Percentiles rank a stretch among this genome's conserved stretches.
Evolutionary conservation across 73 alveolate genomes (phyloP).

Genomic region (Effrenium voratum): DNA sequence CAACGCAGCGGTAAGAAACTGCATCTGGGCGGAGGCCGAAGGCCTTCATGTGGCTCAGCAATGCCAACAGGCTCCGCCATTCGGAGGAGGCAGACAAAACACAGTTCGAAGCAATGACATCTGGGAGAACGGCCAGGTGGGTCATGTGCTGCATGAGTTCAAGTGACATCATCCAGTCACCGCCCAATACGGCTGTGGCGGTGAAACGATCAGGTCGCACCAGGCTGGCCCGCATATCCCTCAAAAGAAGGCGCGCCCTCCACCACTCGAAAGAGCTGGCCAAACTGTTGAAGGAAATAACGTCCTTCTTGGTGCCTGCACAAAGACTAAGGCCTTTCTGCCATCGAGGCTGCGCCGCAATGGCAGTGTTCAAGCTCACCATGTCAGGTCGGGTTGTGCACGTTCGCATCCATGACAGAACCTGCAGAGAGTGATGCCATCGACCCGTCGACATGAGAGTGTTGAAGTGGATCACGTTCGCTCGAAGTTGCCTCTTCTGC

Average conservation of each 20-base stretch:
- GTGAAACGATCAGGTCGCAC: constrained; percentile 3
- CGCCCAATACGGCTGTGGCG: background rate
- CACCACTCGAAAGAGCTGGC: background rate
- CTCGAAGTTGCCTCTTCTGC: background rate
- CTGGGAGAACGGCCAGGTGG: background rate
- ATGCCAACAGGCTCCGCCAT: too few species aligned
- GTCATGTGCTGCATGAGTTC: background rate
- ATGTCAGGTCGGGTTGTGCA: constrained; percentile 4
- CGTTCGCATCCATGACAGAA: background rate
- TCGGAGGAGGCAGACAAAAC: background rate
- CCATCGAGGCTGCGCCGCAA: constrained; percentile 30
- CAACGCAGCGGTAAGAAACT: too few species aligned
- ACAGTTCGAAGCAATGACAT: constrained; percentile 15
- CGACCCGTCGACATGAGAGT: constrained; percentile 10
- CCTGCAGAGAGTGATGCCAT: constrained; percentile 4
- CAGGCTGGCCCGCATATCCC: background rate
- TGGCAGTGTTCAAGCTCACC: constrained; percentile 54
- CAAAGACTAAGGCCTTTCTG: background rate
- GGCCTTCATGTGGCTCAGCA: too few species aligned
- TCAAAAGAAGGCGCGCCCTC: background rate
- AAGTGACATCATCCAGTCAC: background rate
- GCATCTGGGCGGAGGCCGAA: too few species aligned
- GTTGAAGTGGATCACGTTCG: constrained; percentile 31
- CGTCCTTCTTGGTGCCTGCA: background rate
- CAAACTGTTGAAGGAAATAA: background rate